Base-by-base conservation (phyloP, 495 filamentous ascomycete genomes). In the Haplographium delicatum region DNA sequence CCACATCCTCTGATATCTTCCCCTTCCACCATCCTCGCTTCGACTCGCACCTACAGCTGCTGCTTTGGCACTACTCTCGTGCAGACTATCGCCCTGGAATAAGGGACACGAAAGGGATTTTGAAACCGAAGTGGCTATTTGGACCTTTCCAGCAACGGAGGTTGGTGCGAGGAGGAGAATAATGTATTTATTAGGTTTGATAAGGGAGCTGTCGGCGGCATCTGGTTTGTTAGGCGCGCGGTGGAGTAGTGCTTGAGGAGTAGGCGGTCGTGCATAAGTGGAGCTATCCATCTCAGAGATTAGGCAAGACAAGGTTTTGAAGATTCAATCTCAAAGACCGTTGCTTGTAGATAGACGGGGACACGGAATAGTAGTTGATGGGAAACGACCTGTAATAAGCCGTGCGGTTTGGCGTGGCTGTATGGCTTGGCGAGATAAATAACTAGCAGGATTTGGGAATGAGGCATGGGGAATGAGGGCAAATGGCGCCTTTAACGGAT, bases 1-100 rank as follows among this genome's bases (percentile, higher is more conserved):
- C 58, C 58, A 61, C 54, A 61, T 57, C 18, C 54, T 39, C 34
- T 54, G 58, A 26, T 61, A 61, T n/a, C 58, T 37, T 16, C 16
- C 41, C 13, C 41, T 10, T 13, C 30, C 45, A 8, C 11, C 45
- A 23, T 1, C 31, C 8, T 35, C 45, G 11, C 19, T 24, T 42
- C 39, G 18, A 5, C 16, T 24, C 1, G 16, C 28, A n/a, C 44
- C 44, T 16, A 47, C 16, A 31, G 44, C 50, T 2, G 57, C 57
- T 3, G 53, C 53, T 37, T 60, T 60, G 13, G 48, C 53, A 1
- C 48, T 45, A 4, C 48, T 53, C 15, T 56, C 42, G 33, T 60
- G 57, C 13, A 56, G n/a, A 34, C 57, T 60, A 31, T 60, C 57
- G 40, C 57, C 57, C 25, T 56, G 48, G 44, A 44, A 50, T 2